phyloP scores from a whole-genome alignment of 495 filamentous ascomycete genomes.

The Bathelium albidoporum region DNA sequence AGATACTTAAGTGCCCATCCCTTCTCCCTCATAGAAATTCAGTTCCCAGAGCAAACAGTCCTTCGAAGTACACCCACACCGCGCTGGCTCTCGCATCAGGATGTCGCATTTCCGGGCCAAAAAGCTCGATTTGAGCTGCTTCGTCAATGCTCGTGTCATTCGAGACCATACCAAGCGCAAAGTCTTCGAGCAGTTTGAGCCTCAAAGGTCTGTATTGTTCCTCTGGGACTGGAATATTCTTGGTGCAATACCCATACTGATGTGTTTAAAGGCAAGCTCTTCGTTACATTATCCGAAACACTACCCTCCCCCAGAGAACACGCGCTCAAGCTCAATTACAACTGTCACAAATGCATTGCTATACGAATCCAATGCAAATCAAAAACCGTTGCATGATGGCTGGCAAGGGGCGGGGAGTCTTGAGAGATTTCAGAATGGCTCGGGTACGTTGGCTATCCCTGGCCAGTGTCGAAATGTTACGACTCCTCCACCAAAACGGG shows the following conservation, averaged over 20 bases:
- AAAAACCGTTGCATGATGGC: constrained; percentile 84
- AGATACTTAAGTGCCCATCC: no score
- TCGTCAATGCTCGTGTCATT: constrained; percentile 70
- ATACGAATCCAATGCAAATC: constrained; percentile 87
- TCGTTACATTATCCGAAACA: constrained; percentile 89
- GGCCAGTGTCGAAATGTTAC: no score
- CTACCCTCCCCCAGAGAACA: constrained; percentile 64
- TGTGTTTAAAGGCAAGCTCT: constrained; percentile 67
- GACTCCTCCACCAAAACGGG: no score
- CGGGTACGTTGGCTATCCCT: constrained; percentile 50
- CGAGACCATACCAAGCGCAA: constrained; percentile 94
- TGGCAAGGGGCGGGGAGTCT: constrained; percentile 73
- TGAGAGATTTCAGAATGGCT: constrained; percentile 81
- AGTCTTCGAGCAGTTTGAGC: constrained; percentile 74
- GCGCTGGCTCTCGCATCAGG: not conserved
- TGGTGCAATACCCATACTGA: constrained; percentile 7
- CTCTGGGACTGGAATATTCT: not conserved
- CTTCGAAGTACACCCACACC: no score
- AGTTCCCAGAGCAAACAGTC: no score
- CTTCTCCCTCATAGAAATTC: no score
- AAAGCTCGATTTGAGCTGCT: constrained; percentile 77
- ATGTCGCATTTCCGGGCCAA: constrained; percentile 83
- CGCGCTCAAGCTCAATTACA: constrained; percentile 86
- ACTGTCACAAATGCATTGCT: constrained; percentile 86
- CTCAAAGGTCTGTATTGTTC: constrained; percentile 54